Percentiles rank a stretch among this genome's conserved stretches.
These are phyloP conservation scores for Candida tammaniensis DNA, from an alignment of 805 yeast genomes.

Conservation along the genomic window DNA sequence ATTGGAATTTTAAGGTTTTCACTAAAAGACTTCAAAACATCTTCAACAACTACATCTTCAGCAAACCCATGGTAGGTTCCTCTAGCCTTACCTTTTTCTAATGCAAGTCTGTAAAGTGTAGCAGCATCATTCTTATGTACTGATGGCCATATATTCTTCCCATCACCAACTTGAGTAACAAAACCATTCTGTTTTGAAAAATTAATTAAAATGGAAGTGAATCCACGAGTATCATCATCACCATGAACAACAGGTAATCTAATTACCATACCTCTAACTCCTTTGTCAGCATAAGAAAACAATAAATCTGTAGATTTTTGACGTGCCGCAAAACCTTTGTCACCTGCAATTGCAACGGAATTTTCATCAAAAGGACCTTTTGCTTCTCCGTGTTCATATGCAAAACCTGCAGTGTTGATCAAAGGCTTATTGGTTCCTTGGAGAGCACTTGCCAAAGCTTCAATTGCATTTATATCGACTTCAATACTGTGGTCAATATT, in stretches of 20 bases:
- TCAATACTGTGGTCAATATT: conserved; percentile 16
- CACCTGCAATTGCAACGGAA: neutral
- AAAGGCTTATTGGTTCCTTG: conserved; percentile 27
- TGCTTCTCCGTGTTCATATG: neutral
- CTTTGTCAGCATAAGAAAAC: conserved; percentile 14
- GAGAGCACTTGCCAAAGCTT: conserved; percentile 21
- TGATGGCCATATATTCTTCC: conserved; percentile 26
- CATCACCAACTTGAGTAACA: conserved; percentile 33
- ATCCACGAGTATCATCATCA: conserved; percentile 26
- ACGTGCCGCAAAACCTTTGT: conserved; percentile 1
- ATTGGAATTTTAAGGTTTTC: conserved; percentile 14
- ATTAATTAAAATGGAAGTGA: conserved; percentile 18
- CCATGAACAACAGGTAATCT: conserved; percentile 34
- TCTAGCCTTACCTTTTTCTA: conserved; percentile 12
- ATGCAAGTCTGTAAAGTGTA: conserved; percentile 14
- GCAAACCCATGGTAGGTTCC: conserved; percentile 10
- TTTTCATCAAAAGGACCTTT: too few species aligned
- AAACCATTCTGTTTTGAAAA: conserved; percentile 29
- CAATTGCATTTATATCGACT: conserved; percentile 16
- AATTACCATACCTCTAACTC: conserved; percentile 19
- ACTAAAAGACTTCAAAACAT: conserved; percentile 24
- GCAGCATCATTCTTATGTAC: conserved; percentile 32
- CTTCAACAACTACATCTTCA: conserved; percentile 20
- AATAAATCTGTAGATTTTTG: conserved; percentile 1
- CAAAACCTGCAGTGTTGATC: conserved; percentile 8